Evolutionary conservation across 2,329 filamentous ascomycete genomes (phyloP), one percentile per base, ranked within the genome.

Genomic region (Colletotrichum plurivorum): DNA sequence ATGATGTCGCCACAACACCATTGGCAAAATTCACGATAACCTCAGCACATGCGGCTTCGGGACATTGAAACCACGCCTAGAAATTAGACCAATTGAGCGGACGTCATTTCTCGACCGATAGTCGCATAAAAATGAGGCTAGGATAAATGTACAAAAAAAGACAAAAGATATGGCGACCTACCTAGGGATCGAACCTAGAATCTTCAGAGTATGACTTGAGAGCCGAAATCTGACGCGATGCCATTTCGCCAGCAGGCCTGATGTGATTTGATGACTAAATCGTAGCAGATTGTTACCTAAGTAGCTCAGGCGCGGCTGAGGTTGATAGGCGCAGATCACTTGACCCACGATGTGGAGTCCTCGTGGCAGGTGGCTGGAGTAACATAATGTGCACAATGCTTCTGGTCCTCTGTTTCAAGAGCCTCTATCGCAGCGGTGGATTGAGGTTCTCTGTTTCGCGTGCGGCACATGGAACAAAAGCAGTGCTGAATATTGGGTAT

Each of bases 171-270:
- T 43, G 2, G 55, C 67, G 67, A 69, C 67, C 67, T 69, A 69
- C 67, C 20, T 55, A 69, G 67, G 67, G 67, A 69, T 69, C 67
- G 67, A 69, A 69, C 67, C 67, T 69, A 56, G 20, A 69, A 69
- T 69, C 67, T 69, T 69, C 67, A 69, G 55, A 69, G 67, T 56
- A 67, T 69, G 62, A 67, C 62, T 57, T 25, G 63, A 39, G 25
- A 66, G 67, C 67, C 67, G 67, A 69, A 69, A 69, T 69, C 55
- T 69, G 67, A 69, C 67, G 67, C 67, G 67, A 69, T 69, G 67
- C 67, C 67, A 69, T 69, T 69, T 69, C 67, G 67, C 67, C 67
- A 69, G 67, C 67, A 69, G 67, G 67, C 67, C 67, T 51, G 5
- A 8, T n/a, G 31, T 48, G 25, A 20, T 36, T 15, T 45, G 55